Conservation (phyloP, 2,329 filamentous ascomycete genomes). For the Paraphaeosphaeria sporulosa region DNA sequence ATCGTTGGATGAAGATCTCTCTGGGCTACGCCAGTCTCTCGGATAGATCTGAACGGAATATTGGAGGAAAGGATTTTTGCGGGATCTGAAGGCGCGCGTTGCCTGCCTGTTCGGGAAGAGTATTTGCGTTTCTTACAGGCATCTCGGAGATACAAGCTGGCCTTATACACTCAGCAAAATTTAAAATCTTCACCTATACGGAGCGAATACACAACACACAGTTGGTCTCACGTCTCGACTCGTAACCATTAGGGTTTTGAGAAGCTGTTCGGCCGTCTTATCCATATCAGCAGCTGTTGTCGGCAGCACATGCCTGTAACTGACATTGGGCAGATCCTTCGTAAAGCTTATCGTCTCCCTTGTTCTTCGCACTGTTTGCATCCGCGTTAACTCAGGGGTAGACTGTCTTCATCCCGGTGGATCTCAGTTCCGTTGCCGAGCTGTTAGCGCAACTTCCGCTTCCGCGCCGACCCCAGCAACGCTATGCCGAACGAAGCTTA, state of each 20-base stretch:
- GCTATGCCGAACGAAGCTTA: conserved; percentile 1
- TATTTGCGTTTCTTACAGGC: background rate
- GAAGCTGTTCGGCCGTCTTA: background rate
- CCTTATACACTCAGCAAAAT: background rate
- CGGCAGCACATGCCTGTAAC: background rate
- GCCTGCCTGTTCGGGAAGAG: background rate
- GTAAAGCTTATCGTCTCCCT: background rate
- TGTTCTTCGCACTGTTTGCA: background rate
- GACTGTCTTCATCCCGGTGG: conserved; percentile 1
- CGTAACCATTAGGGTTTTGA: background rate
- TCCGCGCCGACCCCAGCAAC: background rate
- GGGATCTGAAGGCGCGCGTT: background rate
- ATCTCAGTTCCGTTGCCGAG: background rate
- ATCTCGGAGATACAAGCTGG: conserved; percentile 9
- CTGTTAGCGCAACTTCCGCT: conserved; percentile 9
- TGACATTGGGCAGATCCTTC: background rate
- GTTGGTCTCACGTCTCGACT: background rate
- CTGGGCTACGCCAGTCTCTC: background rate
- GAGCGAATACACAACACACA: background rate
- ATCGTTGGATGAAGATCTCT: conserved; percentile 2
- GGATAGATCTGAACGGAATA: background rate
- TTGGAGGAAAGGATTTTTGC: background rate
- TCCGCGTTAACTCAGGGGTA: background rate
- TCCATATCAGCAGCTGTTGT: background rate
- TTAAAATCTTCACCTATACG: background rate